Base-by-base conservation (phyloP, 345 rosid species). In the Murraya koenigii region DNA sequence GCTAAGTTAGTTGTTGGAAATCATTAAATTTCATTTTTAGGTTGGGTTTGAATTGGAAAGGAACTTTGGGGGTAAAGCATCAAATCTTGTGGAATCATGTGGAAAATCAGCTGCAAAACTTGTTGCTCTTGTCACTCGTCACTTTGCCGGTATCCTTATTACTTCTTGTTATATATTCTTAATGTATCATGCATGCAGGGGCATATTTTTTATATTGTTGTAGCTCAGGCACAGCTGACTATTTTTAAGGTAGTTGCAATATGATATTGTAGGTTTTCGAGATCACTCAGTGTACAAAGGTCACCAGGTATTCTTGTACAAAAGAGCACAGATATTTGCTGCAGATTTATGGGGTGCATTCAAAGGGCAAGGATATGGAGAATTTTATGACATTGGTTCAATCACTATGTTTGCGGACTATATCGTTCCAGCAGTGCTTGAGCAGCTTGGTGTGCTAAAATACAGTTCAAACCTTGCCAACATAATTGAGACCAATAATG, bases 381-480 rank as follows among this genome's bases (percentile, higher is more conserved):
- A 93, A 72, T 90, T 92, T 77, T 28, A 75, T 38, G 97, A 91
- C 69, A 83, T 93, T 79, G 81, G 85, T 49, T 86, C 93, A 17
- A 74, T 93, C 61, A 93, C 95, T 49, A 93, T 93, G 80, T 93
- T 93, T 84, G 97, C 95, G 6, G 97, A 93, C 86, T 93, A 89
- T 44, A 87, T 89, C 71, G 91, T 93, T 67, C 95, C 95, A 20
- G 95, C 97, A 35, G 92, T 89, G 72, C 97, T 91, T 68, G 81
- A 28, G 82, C 90, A 88, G 80, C 93, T 93, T 38, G 97, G 97
- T 61, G 91, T 91, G 80, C 89, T 93, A 35, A 86, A 88, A 83
- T 91, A 87, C 79, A 88, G 91, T 76, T 80, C 93, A 66, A 61
- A 75, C 63, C 91, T 93, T 56, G 85, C 86, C 49, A 88, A 58